These are phyloP conservation scores for Botrytis hyacinthi DNA, from an alignment of 2,329 filamentous ascomycete genomes.

Conservation along the genomic window DNA sequence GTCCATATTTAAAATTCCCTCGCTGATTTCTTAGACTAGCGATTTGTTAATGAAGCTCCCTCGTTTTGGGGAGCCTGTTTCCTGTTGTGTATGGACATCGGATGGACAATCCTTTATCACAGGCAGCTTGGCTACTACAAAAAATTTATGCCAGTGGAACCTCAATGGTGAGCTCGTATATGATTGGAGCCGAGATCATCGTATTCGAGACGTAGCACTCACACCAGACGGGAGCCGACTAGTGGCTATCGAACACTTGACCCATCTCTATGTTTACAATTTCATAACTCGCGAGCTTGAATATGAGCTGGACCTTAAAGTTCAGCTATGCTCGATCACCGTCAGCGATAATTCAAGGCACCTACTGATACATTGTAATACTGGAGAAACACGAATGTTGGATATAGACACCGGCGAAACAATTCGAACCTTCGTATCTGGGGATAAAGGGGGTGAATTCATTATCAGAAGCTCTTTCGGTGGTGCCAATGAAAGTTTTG, in stretches of 20 bases:
- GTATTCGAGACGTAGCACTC: conserved; percentile 82
- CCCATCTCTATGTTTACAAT: conserved; percentile 78
- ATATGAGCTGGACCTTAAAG: conserved; percentile 68
- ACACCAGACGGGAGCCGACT: conserved; percentile 77
- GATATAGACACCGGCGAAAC: conserved; percentile 70
- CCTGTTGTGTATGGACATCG: conserved; percentile 83
- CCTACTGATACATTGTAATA: conserved; percentile 77
- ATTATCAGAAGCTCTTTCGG: conserved; percentile 84
- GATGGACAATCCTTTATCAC: conserved; percentile 77
- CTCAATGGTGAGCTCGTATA: conserved; percentile 59
- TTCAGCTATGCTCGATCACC: conserved; percentile 72
- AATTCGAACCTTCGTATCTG: conserved; percentile 68
- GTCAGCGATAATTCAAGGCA: conserved; percentile 79
- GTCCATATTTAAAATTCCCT: not conserved
- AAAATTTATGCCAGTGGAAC: conserved; percentile 70
- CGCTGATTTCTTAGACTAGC: conserved; percentile 53
- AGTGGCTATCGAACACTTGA: conserved; percentile 70
- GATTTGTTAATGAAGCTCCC: conserved; percentile 61
- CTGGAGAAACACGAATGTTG: conserved; percentile 74
- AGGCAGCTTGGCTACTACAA: conserved; percentile 67
- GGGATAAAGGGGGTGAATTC: conserved; percentile 71
- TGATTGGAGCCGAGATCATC: conserved; percentile 67
- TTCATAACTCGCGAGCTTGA: conserved; percentile 70
- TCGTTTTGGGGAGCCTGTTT: conserved; percentile 79
- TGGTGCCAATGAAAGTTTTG: conserved; percentile 87